Evolutionary conservation across 2,329 filamentous ascomycete genomes (phyloP), one percentile per base, ranked within the genome.

Genomic region (Cercospora sojina): DNA sequence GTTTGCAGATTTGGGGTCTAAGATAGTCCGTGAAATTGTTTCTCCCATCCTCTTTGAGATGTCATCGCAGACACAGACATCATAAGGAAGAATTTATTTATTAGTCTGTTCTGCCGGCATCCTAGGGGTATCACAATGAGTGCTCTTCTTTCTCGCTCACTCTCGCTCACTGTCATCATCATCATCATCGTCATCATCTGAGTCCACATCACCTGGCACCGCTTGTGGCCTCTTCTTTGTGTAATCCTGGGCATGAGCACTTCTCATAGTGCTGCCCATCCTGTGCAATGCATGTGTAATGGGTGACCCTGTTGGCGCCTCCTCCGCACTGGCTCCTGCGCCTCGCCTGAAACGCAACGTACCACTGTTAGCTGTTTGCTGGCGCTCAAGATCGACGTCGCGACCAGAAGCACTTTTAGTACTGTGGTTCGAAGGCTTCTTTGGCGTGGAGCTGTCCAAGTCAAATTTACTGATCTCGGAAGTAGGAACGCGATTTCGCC

Each of bases 191-290:
- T 62, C 62, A 56, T 64, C 66, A 29, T 66, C 64, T 13, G 59
- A 32, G 9, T 58, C 62, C n/a, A 59, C 62, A 25, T 56, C 43
- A 25, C 47, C 23, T 16, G 38, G 9, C 59, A 63, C 64, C 18
- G 49, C 64, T 8, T 59, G 47, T 32, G 63, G 59, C 51, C 64
- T 64, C 53, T 64, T 70, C 29, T 61, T 60, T 5, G 59, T 64
- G 29, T 68, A 70, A 32, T 70, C 68, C 20, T 60, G 59, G 16
- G 58, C 59, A 59, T 70, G 68, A 23, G 65, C 68, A 16, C 57
- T 61, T 32, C 68, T 60, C 35, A 70, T 62, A 9, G 68, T 66
- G 18, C 62, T 70, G 2, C 66, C 68, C n/a, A 70, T 66, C 12
- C 68, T 59, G 25, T 68, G 66, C 53, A 70, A 56, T 10, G 68